phyloP scores from a whole-genome alignment of 208 protist species.

The Lotmaria passim region DNA sequence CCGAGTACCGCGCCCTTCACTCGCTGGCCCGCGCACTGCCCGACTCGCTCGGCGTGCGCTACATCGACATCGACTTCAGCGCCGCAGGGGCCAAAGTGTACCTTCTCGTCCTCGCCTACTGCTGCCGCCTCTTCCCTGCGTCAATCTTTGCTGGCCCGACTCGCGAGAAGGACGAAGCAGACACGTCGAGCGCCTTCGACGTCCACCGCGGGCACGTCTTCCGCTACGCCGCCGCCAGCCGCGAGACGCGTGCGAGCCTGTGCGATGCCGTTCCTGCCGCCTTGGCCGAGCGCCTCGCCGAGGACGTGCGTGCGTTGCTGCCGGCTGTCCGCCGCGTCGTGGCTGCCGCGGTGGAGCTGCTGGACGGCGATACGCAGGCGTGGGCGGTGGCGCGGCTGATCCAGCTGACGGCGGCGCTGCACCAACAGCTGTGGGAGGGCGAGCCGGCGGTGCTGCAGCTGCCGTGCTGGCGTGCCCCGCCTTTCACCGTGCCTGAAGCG shows the following conservation, averaged over 20 bases:
- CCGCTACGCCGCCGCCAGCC: conserved; percentile 30
- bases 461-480: conserved; percentile 34
- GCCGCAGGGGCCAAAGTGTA: conserved; percentile 65
- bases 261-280: conserved; percentile 46
- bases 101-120: conserved; percentile 74
- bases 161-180: background rate
- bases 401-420: conserved; percentile 58
- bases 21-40: conserved; percentile 74
- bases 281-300: conserved; percentile 48
- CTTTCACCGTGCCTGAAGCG: conserved; percentile 1
- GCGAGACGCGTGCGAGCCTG: conserved; percentile 37
- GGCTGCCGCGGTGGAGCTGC: conserved; percentile 56
- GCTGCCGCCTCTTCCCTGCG: conserved; percentile 62
- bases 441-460: conserved; percentile 57
- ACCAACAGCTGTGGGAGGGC: conserved; percentile 65
- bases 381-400: conserved; percentile 59
- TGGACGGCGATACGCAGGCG: conserved; percentile 48
- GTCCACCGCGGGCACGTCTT: conserved; percentile 28
- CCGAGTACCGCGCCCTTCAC: conserved; percentile 69
- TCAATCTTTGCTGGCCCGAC: too few species aligned
- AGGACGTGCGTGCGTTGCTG: conserved; percentile 54
- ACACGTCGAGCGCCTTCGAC: conserved; percentile 15
- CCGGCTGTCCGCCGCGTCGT: conserved; percentile 58
- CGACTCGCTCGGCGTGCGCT: conserved; percentile 42
- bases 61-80: conserved; percentile 73